Base-by-base conservation (phyloP, 768 basidiomycete genomes). In the Grammothele lineata region DNA sequence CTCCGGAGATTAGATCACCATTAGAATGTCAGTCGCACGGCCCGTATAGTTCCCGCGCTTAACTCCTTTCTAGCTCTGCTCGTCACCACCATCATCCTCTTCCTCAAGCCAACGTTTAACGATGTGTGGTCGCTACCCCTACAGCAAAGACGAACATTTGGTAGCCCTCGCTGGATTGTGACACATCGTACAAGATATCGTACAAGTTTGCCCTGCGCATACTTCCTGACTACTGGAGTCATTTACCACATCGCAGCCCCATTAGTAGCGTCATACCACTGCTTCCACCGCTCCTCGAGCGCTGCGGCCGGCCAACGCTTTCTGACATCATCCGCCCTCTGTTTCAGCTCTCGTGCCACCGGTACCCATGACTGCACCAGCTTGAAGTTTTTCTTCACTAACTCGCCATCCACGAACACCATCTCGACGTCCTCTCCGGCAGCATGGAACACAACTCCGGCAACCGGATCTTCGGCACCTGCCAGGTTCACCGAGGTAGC, bases 381-480 rank as follows among this genome's bases (percentile, higher is more conserved):
- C 23, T 53, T 58, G 5, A 58, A 55, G n/a, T 51, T 51, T 11
- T 51, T 45, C 47, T 66, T 66, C 37, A 66, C 55, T 15, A 64
- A 40, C 41, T 66, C 63, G 9, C 64, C 64, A 23, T 64, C 49
- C 9, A 66, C 61, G 4, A 66, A 39, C n/a, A 66, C 64, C 21
- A 43, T 45, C 46, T 64, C 62, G 38, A 66, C 51, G 47, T 66
- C 64, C 23, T 56, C 60, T 40, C 55, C 57, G 18, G 59, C 53
- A 0, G 64, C 64, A 33, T 62, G 58, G 55, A 62, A 61, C 12
- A 57, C 58, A 21, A 66, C 37, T 12, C 61, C 63, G 2, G 40
- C 40, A 41, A 64, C 53, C 1, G 63, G 63, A 38, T 64, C 61
- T 2, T n/a, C 45, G 15, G 50, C 49, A 1, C 58, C 61, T 2